Evolutionary conservation across 2,329 filamentous ascomycete genomes (phyloP), one percentile per base, ranked within the genome.

Genomic region (Plectosphaerella plurivora): DNA sequence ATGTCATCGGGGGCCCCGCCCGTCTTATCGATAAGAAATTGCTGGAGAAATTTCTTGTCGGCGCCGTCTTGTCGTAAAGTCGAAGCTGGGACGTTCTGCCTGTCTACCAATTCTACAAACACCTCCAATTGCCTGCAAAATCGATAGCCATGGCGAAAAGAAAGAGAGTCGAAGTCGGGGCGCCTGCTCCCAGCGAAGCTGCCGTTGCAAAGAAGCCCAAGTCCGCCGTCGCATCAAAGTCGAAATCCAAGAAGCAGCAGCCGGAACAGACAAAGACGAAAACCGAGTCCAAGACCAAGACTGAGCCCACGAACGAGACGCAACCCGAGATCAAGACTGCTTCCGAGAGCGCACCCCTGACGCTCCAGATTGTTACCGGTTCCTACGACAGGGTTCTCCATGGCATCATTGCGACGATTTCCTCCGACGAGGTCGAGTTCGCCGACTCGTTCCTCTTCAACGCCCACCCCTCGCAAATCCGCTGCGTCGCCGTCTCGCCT

Each of bases 361-460:
- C 87, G n/a, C 78, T 97, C 54, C 94, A 97, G 69, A 87, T 99
- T 59, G 80, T 97, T 55, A 87, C 91, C 7, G 94, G 94, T 47
- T 97, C 92, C 50, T 99, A 99, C 72, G 94, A 99, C 66, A 83
- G 91, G 58, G 84, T 95, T 48, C 81, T 99, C 18, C 94, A 99
- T 68, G 94, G 94, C 55, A 79, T 97, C 62, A 90, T 88, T 8
- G 91, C 88, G n/a, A 83, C 83, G 2, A 75, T 96, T 50, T 75
- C 79, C 22, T 65, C 63, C 48, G 51, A 55, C 50, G 49, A 59
- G 33, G 76, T 86, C 51, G 78, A 85, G 49, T 97, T 97, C 65
- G 83, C 89, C 59, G 93, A 97, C 69, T 93, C 89, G 0, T 99
- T 99, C 69, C 82, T 99, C 53, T 97, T 99, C 81, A 90, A 92